Conservation (phyloP, 2,329 filamentous ascomycete genomes). For the Colletotrichum salicis region DNA sequence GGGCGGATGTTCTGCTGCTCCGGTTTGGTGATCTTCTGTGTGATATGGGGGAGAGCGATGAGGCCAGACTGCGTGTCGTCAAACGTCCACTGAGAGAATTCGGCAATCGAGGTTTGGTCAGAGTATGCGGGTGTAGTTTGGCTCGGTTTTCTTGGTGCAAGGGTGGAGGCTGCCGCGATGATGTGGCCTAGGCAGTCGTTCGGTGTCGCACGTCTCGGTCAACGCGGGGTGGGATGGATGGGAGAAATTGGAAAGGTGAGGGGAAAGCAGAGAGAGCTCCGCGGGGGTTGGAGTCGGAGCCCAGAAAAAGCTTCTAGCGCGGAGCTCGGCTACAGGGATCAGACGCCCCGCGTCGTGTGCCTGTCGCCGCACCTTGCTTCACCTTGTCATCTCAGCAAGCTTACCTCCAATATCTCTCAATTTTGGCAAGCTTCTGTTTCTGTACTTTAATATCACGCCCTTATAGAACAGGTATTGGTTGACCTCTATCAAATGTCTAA, state of each 20-base stretch:
- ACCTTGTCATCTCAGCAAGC: not conserved
- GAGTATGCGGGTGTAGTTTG: not conserved
- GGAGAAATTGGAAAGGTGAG: not conserved
- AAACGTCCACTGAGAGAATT: no score
- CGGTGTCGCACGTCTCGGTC: conserved; percentile 31
- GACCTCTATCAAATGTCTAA: not conserved
- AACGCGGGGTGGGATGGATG: conserved; percentile 4
- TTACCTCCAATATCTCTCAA: not conserved
- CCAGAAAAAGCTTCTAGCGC: not conserved
- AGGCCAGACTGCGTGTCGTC: not conserved
- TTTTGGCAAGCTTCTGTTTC: not conserved
- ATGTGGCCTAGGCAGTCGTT: conserved; percentile 34
- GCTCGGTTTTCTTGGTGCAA: not conserved
- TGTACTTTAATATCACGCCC: not conserved
- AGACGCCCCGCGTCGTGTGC: conserved; percentile 10
- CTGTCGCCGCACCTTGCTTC: not conserved
- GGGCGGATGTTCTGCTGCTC: conserved; percentile 16
- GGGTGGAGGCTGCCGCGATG: conserved; percentile 31
- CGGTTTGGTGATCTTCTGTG: not conserved
- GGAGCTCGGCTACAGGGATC: not conserved
- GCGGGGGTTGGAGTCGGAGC: not conserved
- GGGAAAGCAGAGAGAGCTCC: not conserved
- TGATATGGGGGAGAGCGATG: not conserved
- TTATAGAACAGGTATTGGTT: not conserved
- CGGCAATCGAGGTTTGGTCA: not conserved